Base-by-base conservation (phyloP, 108 stramenopile species). In the Seminavis robusta region DNA sequence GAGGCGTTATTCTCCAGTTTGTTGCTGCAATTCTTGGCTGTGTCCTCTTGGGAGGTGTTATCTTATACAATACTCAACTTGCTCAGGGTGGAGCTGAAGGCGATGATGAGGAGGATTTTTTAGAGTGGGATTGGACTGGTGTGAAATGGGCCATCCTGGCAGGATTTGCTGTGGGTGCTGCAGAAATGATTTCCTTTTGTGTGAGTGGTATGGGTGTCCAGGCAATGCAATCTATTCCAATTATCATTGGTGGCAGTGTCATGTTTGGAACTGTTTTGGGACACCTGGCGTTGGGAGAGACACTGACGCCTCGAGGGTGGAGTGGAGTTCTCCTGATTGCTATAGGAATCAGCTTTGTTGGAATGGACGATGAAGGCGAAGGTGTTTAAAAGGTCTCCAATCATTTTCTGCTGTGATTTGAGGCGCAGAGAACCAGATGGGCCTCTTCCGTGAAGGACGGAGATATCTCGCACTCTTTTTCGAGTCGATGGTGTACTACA, bases 1-100 rank as follows among this genome's bases (percentile, higher is more conserved):
- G 84, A 9, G 84, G 84, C 25, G 84, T 86, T 39, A 74, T 86
- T 44, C 64, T 86, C 29, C 84, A 86, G 61, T 51, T 86, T 39
- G 84, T 86, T 7, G 84, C 84, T 7, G 84, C 84, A 3, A 6
- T 80, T 9, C 51, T 86, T 26, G 84, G 84, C 15, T 51, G 46
- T 3, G 3, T 65, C 17, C 56, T 86, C 17, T 48, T 79, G 7
- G 47, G 21, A 38, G 33, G 36, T 27, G 8, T 63, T 20, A 21
- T 46, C 21, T n/a, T n/a, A n/a, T n/a, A n/a, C n/a, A n/a, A n/a
- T n/a, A n/a, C n/a, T n/a, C n/a, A n/a, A n/a, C n/a, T n/a, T n/a
- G 10, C 43, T 54, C 19, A 36, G 47, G 34, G 38, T 55, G 24
- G 8, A 19, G 19, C 30, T 1, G 33, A 28, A 25, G n/a, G n/a